A percentile compares a stretch with the other conserved stretches of the same genome.
These are phyloP conservation scores for Niveomyces coronatus DNA, from an alignment of 2,329 filamentous ascomycete species.

Conservation along the genomic window DNA sequence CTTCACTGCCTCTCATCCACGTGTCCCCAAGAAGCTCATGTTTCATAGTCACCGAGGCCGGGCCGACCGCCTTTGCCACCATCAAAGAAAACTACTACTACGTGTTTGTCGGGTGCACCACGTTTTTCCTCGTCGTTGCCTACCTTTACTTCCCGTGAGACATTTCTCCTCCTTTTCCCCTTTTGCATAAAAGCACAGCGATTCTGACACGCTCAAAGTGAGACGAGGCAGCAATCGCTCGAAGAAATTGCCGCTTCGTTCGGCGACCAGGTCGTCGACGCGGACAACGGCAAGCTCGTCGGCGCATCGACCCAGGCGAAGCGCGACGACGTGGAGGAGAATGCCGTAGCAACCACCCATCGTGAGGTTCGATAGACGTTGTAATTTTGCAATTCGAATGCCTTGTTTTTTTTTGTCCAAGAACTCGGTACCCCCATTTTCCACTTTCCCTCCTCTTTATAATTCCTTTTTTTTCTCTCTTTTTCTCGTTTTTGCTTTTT, in stretches of 20 bases:
- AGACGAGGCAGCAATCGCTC: constrained; percentile 36
- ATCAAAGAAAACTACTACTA: constrained; percentile 53
- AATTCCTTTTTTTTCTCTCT: no score
- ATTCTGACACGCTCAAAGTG: constrained; percentile 14
- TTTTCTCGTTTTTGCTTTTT: no score
- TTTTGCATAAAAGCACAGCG: not conserved
- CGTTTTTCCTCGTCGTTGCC: constrained; percentile 39
- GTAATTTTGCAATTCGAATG: no score
- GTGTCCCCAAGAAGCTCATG: not conserved
- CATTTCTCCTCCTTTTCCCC: not conserved
- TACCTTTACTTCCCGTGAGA: constrained; percentile 42
- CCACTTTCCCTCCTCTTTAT: no score
- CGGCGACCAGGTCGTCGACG: constrained; percentile 31
- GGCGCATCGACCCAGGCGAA: not conserved
- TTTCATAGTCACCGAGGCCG: constrained; percentile 38
- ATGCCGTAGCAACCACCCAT: not conserved
- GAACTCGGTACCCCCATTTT: no score
- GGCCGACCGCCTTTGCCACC: constrained; percentile 44
- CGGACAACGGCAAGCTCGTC: not conserved
- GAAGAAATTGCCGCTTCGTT: constrained; percentile 39
- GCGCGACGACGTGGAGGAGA: not conserved
- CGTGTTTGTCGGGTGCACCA: constrained; percentile 43
- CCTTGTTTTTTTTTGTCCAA: no score
- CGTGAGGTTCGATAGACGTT: not conserved
- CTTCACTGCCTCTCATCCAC: no score